Base-by-base conservation (phyloP, 2,329 filamentous ascomycete species). In the Talaromyces sp. region DNA sequence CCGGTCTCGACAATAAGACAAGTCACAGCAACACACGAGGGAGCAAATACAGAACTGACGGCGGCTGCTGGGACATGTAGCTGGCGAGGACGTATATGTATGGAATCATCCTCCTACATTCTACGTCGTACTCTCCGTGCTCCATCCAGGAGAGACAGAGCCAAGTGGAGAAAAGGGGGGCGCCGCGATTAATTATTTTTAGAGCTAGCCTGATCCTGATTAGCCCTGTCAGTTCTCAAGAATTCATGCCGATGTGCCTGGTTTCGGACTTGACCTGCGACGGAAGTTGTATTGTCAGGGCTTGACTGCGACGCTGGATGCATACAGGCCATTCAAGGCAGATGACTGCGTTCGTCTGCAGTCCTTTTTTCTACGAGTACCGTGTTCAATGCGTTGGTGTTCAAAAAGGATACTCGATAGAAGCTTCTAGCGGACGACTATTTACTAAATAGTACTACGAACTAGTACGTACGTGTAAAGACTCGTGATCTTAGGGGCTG, bases 391-490 rank as follows among this genome's bases (percentile, higher is more conserved):
- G 27, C 27, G 27, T 31, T 31, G 27, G 1, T 31, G 27, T 31
- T 31, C 27, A 31, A 31, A 31, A 47, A 22, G 22, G 27, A n/a
- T 13, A 11, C 10, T 16, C 5, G 19, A 24, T 24, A 43, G 56
- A 58, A 41, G 54, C 54, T 58, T 58, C 54, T 58, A 39, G 54
- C 35, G 37, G 35, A 19, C n/a, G 22, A 59, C 56, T 59, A 45
- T 45, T 31, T 31, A 31, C 27, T 31, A 31, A 31, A 31, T 31
- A 31, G 27, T 31, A 31, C 27, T 31, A 6, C 27, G 27, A 31
- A 6, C 27, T 31, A 31, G 27, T 31, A 31, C 27, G 4, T 31
- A 31, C 27, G 27, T 31, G 27, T 31, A 7, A n/a, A 56, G 33
- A 35, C 33, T 39, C 52, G 35, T 59, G 37, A 43, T 43, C 37